phyloP scores from a whole-genome alignment of 768 basidiomycete genomes.

The Fomitopsis pulvina region DNA sequence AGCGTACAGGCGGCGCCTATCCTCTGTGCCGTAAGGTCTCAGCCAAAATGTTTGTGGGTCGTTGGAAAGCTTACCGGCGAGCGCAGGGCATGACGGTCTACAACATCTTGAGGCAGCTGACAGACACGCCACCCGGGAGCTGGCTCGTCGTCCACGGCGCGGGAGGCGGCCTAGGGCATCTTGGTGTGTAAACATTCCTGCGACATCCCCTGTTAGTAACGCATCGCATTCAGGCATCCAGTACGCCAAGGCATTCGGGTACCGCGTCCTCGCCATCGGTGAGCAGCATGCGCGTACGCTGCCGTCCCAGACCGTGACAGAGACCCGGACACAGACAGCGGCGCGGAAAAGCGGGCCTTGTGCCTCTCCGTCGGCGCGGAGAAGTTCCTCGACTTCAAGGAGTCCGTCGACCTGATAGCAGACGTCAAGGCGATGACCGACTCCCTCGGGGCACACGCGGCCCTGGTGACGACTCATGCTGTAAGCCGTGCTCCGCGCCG shows the following conservation, averaged over 20 bases:
- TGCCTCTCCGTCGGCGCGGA: slow-evolving; percentile 58
- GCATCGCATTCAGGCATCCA: slow-evolving; percentile 38
- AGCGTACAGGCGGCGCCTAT: slow-evolving; percentile 64
- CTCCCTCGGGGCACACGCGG: slow-evolving; percentile 64
- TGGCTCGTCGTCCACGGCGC: slow-evolving; percentile 73
- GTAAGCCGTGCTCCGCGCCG: neutral
- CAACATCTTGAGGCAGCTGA: slow-evolving; percentile 66
- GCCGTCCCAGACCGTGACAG: neutral
- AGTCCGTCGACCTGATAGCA: slow-evolving; percentile 50
- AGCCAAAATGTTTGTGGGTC: neutral
- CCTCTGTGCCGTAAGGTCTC: slow-evolving; percentile 55
- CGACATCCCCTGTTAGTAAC: neutral
- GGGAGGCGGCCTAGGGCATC: slow-evolving; percentile 73
- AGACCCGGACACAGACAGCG: slow-evolving; percentile 42
- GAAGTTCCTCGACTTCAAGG: slow-evolving; percentile 68
- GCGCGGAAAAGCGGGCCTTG: slow-evolving; percentile 58
- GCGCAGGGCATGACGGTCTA: slow-evolving; percentile 71
- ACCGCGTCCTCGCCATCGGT: slow-evolving; percentile 69
- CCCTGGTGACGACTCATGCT: slow-evolving; percentile 47
- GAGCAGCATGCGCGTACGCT: neutral
- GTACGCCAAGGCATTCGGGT: slow-evolving; percentile 67
- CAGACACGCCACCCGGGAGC: slow-evolving; percentile 52
- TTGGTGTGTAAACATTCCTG: slow-evolving; percentile 28
- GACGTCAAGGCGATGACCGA: slow-evolving; percentile 53
- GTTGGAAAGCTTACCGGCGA: neutral